phyloP scores from a whole-genome alignment of 2,329 filamentous ascomycete species.

The Monascus ruber region DNA sequence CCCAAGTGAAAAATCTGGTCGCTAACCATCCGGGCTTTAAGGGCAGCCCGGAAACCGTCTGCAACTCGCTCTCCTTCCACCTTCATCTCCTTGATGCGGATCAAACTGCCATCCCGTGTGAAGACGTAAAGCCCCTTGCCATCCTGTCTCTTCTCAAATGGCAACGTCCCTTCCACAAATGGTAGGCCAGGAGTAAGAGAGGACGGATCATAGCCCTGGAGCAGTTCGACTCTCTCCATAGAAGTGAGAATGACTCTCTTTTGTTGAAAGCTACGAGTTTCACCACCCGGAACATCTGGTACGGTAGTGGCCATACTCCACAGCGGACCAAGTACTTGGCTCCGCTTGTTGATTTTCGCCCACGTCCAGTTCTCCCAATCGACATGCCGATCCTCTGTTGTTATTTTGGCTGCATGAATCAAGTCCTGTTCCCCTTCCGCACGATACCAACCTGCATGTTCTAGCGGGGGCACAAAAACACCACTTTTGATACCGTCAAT shows the following conservation, averaged over 20 bases:
- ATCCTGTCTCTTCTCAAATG: slow-evolving; percentile 13
- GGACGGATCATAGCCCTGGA: slow-evolving; percentile 14
- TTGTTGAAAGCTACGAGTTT: slow-evolving; percentile 11
- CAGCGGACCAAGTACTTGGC: slow-evolving; percentile 51
- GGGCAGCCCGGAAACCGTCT: slow-evolving; percentile 24
- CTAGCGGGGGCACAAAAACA: slow-evolving; percentile 54
- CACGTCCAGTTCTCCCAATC: slow-evolving; percentile 46
- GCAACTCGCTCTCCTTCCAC: slow-evolving; percentile 27
- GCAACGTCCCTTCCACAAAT: slow-evolving; percentile 19
- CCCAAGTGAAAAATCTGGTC: slow-evolving; percentile 16
- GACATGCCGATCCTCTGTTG: slow-evolving; percentile 50
- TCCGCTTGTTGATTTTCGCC: slow-evolving; percentile 44
- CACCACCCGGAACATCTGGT: slow-evolving; percentile 8
- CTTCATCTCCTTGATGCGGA: slow-evolving; percentile 28
- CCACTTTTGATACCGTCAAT: slow-evolving; percentile 51
- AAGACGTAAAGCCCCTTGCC: slow-evolving; percentile 24
- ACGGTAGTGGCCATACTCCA: slow-evolving; percentile 44
- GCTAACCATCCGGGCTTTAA: slow-evolving; percentile 30
- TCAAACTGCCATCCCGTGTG: slow-evolving; percentile 23
- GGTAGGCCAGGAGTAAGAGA: slow-evolving; percentile 25
- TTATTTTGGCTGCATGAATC: slow-evolving; percentile 62
- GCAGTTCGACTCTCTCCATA: slow-evolving; percentile 20
- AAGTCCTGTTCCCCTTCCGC: slow-evolving; percentile 15
- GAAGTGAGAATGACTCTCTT: slow-evolving; percentile 29
- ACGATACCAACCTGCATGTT: slow-evolving; percentile 17